Conservation (phyloP, 2,329 filamentous ascomycete genomes). For the Sphaerostilbella broomeana region DNA sequence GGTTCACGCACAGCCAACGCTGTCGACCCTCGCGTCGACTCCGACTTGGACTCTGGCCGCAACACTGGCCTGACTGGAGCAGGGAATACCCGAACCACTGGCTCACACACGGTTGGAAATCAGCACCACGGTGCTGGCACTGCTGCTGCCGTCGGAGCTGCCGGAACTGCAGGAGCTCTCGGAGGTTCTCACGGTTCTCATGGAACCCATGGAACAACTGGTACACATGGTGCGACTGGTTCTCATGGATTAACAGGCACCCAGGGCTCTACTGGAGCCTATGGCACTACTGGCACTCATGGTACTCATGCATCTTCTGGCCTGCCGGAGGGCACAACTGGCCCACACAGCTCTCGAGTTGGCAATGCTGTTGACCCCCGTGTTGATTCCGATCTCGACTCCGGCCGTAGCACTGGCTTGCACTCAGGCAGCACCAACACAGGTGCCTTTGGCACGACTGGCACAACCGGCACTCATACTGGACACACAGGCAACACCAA, state of each 20-base stretch:
- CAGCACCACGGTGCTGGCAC: constrained; percentile 22
- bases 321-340: constrained; percentile 27
- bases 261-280: too few species aligned
- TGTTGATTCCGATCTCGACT: too few species aligned
- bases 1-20: constrained; percentile 39
- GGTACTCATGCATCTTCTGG: too few species aligned
- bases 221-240: constrained; percentile 9
- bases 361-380: too few species aligned
- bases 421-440: background rate
- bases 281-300: too few species aligned
- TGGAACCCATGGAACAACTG: background rate
- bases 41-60: too few species aligned
- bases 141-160: constrained; percentile 11
- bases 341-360: constrained; percentile 36
- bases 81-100: too few species aligned
- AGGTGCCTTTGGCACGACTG: background rate
- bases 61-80: too few species aligned
- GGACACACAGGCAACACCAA: background rate
- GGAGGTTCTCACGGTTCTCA: constrained; percentile 1
- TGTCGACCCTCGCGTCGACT: constrained; percentile 44
- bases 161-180: constrained; percentile 25
- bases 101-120: too few species aligned
- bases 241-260: too few species aligned
- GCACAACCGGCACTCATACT: constrained; percentile 17
- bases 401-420: too few species aligned